Evolutionary conservation across 2,329 filamentous ascomycete species (phyloP), one percentile per base, ranked within the genome.

Genomic region (Fonsecaea monophora): DNA sequence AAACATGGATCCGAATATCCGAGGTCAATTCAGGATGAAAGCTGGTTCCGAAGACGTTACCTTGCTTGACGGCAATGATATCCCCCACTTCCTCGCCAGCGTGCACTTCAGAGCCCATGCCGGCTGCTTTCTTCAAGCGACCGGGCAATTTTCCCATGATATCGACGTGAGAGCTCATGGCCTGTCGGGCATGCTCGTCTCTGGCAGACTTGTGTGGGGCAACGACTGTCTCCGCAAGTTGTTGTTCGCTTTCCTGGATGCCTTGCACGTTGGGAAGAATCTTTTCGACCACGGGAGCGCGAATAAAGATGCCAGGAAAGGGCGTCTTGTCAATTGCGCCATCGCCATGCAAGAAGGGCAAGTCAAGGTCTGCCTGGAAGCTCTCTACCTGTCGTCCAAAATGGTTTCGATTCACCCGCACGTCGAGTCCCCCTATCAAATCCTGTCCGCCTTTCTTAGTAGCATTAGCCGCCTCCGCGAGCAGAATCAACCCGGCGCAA

Each of bases 11-110:
- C 64, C 95, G 86, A 64, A 89, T 83, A 80, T 99, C 95, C 7
- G 88, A 86, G 0, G 94, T 98, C 77, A 99, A 78, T 78, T 99
- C 95, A 0, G 95, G 95, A 74, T 98, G 95, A 76, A 98, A 99
- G 75, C 94, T 97, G 2, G 91, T 97, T 3, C 93, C 95, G 73
- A 98, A 90, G 0, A 97, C 90, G 78, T 97, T 97, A 0, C 90
- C 92, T 80, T 98, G 94, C 70, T 87, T 85, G 38, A 98, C 92
- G 0, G 94, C 94, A 59, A 98, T 89, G 60, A 98, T 94, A 72
- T 96, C 91, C 1, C 90, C 82, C 1, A 76, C 74, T 40, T 82
- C 80, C 53, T 81, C 75, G 12, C 80, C 78, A 5, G 78, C 73
- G 38, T 76, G 73, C 6, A 79, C 74, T 45, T 79, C 73, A 15